Evolutionary conservation across 2,329 filamentous ascomycete species (phyloP), one percentile per base, ranked within the genome.

Genomic region (Exserohilum turcica): DNA sequence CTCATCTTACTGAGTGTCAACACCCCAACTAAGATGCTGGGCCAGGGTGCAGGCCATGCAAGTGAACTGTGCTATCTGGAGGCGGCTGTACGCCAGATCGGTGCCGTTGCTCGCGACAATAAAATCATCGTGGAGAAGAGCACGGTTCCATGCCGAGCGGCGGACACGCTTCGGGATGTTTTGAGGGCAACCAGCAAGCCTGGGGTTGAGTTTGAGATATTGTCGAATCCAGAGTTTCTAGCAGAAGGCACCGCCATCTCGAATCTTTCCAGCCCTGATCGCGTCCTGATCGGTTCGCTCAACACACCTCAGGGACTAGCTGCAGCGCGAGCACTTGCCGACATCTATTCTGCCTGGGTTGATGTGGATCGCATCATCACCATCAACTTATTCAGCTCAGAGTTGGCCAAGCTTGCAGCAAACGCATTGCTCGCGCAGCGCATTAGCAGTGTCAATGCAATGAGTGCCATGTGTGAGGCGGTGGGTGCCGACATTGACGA

Each of bases 171-270:
- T 33, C 81, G 83, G 62, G 82, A 87, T 60, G 90, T 86, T 60
- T 85, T 91, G 75, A 74, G 80, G 70, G 37, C 38, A 38, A 39
- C 44, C n/a, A 38, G 35, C 16, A 27, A 18, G 40, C 24, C 36
- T 27, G 39, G 15, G 16, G 36, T 38, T n/a, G 27, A 82, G 56
- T 92, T 92, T 67, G 87, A 92, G 68, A 85, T 92, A 49, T 81
- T 92, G 21, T 91, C 88, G 39, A 92, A 92, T 74, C 90, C 90
- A 5, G 90, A 93, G 71, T 93, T 92, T 69, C 78, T 93, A 37
- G 87, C 90, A 21, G 89, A 90, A 60, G 90, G 90, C 46, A 91
- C 88, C 3, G 89, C 90, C 3, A 83, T 92, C 57, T 78, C 82
- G 39, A 86, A 92, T 68, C 79, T 93, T 7, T 80, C 90, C 43